Evolutionary conservation across 306 rosid species (phyloP), one percentile per base, ranked within the genome.

Genomic region (Inga leiocalycina): DNA sequence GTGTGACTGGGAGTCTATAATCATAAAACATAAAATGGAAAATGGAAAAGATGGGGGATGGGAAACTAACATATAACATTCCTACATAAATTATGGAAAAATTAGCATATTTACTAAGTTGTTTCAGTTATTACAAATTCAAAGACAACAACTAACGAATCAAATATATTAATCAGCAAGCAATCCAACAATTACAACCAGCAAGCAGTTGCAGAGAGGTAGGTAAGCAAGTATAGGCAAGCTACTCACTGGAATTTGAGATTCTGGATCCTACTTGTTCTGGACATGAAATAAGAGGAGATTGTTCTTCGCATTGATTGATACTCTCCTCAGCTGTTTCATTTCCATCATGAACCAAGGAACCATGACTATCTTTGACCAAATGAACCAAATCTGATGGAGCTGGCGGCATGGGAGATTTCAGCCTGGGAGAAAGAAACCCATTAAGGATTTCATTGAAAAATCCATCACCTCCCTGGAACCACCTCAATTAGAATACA

Each of bases 401-500:
- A 83, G 89, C 83, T 41, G 96, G 98, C 34, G 99, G 99, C 71
- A 84, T 84, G 39, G 94, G 89, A 80, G 97, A 89, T 83, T 89
- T 91, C 86, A 91, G 93, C 90, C 97, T 89, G 81, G 97, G 88
- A 77, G 90, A 86, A 84, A 95, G 98, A 88, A 93, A 92, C 48
- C 99, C 99, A 83, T 95, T 95, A 35, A 95, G 98, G 90, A 95
- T 92, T 91, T 95, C 99, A 81, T 95, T 95, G 94, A 95, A 95
- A 84, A 95, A 91, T 51, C 99, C 98, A 86, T 95, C 99, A 86
- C 99, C 99, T 72, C 99, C 99, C 99, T 93, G 91, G 76, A 85
- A 86, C 27, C 85, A 84, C 45, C 85, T 73, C 75, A 67, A 83
- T 82, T 82, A 81, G 83, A 80, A 90, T 52, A 80, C 24, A 74